Evolutionary conservation across 1,284 basidiomycete species (phyloP), one percentile per base, ranked within the genome.

Genomic region (Ustilago esculenta): DNA sequence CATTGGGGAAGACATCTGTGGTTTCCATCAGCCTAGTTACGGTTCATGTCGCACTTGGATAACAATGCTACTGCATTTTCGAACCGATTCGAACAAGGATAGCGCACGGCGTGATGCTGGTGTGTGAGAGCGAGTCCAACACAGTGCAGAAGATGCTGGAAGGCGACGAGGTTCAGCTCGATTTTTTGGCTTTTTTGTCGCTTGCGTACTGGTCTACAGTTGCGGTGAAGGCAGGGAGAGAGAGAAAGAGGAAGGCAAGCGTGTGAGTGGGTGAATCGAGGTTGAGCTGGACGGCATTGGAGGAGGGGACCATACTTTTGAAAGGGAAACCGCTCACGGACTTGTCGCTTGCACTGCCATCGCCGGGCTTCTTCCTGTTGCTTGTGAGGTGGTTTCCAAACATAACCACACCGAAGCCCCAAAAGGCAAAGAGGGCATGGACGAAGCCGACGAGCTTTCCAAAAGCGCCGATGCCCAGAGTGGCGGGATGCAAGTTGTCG

Each of bases 301-400:
- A 15, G 17, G 17, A 17, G 0, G 33, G 35, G 24, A 18, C 8
- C 4, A 25, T 20, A 54, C 61, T 72, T 42, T 68, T 72, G 53
- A 72, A 72, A 3, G 69, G 69, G 32, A 68, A 72, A 1, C 29
- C 35, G 35, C 55, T 60, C 5, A 67, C 59, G 12, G 41, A 41
- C 33, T 97, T 60, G 35, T 72, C 69, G 41, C 65, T 64, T 4
- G 69, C 69, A 1, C 33, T 8, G 1, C 9, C 3, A 32, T 72
- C 56, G 3, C 69, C 69, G 0, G 55, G 53, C 49, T 72, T 72
- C 33, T 72, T 72, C 59, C 15, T 50, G 47, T 72, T 72, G 21
- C 59, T 45, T 0, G 69, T 68, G 14, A 68, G 18, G 40, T 72
- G 64, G 42, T 64, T 60, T 7, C 69, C 69, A 34, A 72, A 72